Evolutionary conservation across 352 stramenopile genomes (phyloP).

Genomic region (Phytophthora palmivora): DNA sequence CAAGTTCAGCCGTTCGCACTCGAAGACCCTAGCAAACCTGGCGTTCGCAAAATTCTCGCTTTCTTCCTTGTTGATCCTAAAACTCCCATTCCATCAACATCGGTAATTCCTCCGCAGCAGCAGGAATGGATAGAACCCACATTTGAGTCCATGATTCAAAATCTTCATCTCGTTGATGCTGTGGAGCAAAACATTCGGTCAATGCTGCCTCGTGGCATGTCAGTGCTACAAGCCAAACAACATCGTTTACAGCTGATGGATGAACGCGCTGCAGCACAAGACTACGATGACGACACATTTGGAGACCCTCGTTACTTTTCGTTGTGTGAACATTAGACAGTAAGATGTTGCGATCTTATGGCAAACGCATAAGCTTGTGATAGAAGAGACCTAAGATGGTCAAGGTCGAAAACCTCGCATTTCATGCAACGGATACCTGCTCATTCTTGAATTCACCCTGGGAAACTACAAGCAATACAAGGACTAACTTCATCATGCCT

Average conservation of each 20-base stretch:
- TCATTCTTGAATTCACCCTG: too few species aligned
- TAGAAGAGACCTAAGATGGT: too few species aligned
- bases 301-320: slow-evolving; percentile 28
- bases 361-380: too few species aligned
- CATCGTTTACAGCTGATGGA: slow-evolving; percentile 39
- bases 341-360: too few species aligned
- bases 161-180: slow-evolving; percentile 16
- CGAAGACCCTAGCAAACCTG: slow-evolving; percentile 33
- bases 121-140: slow-evolving; percentile 43
- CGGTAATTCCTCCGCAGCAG: slow-evolving; percentile 50
- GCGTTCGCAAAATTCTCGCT: slow-evolving; percentile 51
- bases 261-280: slow-evolving; percentile 18
- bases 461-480: too few species aligned
- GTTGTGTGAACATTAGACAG: slow-evolving; percentile 34
- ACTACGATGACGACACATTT: neutral
- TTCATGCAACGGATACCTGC: too few species aligned
- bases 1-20: slow-evolving; percentile 58
- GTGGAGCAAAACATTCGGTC: slow-evolving; percentile 22
- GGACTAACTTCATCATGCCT: neutral
- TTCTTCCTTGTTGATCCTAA: slow-evolving; percentile 58
- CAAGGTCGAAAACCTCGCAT: too few species aligned
- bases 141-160: too few species aligned
- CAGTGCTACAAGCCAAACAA: slow-evolving; percentile 27
- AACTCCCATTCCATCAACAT: slow-evolving; percentile 38
- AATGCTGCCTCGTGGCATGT: slow-evolving; percentile 34